Percentiles rank a stretch among this genome's conserved stretches.
Evolutionary conservation across 768 basidiomycete species (phyloP).

Genomic region (Pulveroboletus sp.): DNA sequence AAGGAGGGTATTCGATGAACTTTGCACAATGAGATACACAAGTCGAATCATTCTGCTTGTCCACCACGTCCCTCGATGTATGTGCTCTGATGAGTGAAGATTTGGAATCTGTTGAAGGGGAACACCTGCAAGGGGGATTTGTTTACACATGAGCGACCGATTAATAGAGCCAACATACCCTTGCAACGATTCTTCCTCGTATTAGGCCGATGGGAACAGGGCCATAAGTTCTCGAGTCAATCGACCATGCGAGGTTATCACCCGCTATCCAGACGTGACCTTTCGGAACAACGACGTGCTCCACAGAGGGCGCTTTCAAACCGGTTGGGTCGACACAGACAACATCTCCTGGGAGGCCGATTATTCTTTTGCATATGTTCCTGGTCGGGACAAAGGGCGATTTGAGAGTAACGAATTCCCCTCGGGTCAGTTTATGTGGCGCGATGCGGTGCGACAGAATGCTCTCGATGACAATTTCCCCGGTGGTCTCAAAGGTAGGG

Average conservation of each 20-base stretch:
- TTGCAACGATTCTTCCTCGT: constrained; percentile 62
- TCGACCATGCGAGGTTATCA: constrained; percentile 80
- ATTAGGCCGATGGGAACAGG: constrained; percentile 83
- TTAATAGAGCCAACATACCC: constrained; percentile 41
- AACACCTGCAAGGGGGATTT: constrained; percentile 25
- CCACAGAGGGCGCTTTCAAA: constrained; percentile 54
- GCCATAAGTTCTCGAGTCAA: constrained; percentile 91
- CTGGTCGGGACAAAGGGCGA: constrained; percentile 68
- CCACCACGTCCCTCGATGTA: constrained; percentile 18
- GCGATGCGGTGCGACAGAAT: constrained; percentile 51
- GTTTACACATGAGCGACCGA: not conserved
- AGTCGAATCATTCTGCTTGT: not conserved
- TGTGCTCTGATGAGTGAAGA: constrained; percentile 21
- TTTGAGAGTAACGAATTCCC: constrained; percentile 71
- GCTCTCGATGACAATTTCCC: constrained; percentile 66
- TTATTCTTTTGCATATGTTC: constrained; percentile 82
- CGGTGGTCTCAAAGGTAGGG: constrained; percentile 60
- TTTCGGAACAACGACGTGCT: constrained; percentile 76
- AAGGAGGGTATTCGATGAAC: constrained; percentile 95
- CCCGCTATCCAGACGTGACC: constrained; percentile 91
- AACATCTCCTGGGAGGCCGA: constrained; percentile 87
- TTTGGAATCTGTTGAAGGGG: constrained; percentile 27
- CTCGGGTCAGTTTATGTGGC: constrained; percentile 55
- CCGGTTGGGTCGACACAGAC: constrained; percentile 88
- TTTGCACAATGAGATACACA: constrained; percentile 51